Evolutionary conservation across 1,139 yeast genomes (phyloP), one percentile per base, ranked within the genome.

Genomic region (Suhomyces chickasaworum): DNA sequence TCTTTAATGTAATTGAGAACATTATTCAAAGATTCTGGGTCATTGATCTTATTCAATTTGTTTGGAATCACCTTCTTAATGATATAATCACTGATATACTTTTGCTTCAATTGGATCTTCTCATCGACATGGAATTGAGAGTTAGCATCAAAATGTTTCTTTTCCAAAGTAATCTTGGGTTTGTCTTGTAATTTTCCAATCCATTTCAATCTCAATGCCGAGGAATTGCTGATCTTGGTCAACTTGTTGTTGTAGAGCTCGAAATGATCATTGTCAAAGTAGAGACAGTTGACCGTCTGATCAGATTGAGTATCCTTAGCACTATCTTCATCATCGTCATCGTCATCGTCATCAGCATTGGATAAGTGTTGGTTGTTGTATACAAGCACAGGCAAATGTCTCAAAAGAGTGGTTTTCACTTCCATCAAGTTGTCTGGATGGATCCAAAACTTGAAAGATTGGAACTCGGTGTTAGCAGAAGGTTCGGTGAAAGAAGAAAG

Each of bases 351-450:
- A 37, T 57, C 66, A 31, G 61, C 65, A 18, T 57, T 64, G 23
- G 33, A 18, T 21, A 23, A 25, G 13, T 63, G 65, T 45, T 64
- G 66, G 37, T 69, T 68, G 52, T 81, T 82, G 65, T 89, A 93
- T 41, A 93, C 87, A 52, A 93, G 77, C 4, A 91, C 95, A 0
- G 99, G 99, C 56, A 93, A 79, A 60, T 90, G 96, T 65, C 98
- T 86, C 61, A 93, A 78, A 54, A 93, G 89, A 53, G 90, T 84
- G 20, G 98, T 89, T 70, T 93, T 93, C 48, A 90, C 96, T 68
- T 93, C 98, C 97, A 91, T 91, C 63, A 91, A 74, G 64, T 93
- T 90, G 60, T 93, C 99, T 13, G 93, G 93, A 63, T 93, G 98
- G 42, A 93, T 78, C 99, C 99, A 93, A 67, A 91, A 91, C 69